phyloP scores from a whole-genome alignment of 2,329 filamentous ascomycete species.

The Trichoderma semiorbis region DNA sequence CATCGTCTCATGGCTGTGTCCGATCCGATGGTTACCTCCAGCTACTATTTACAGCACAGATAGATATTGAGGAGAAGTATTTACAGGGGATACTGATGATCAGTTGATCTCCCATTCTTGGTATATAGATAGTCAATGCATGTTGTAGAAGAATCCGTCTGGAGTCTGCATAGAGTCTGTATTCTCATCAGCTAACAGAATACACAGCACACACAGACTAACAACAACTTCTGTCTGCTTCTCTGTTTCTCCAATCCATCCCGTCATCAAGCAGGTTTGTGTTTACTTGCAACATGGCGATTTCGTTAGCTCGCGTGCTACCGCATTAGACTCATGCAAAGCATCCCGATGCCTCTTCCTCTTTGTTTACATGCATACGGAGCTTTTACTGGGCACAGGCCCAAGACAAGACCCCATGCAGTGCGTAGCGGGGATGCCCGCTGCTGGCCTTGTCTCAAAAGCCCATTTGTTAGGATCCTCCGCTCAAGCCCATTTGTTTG shows the following conservation, averaged over 20 bases:
- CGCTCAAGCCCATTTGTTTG: neutral
- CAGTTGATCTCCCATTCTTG: neutral
- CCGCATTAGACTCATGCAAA: constrained; percentile 14
- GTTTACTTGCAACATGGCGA: neutral
- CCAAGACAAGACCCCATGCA: neutral
- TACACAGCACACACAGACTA: neutral
- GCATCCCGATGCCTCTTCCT: neutral
- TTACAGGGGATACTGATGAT: neutral
- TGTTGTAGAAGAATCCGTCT: neutral
- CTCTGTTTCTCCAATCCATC: neutral
- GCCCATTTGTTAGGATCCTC: neutral
- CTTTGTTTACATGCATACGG: constrained; percentile 8
- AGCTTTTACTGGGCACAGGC: constrained; percentile 2
- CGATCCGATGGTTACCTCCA: neutral
- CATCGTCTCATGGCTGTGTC: neutral
- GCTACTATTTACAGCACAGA: neutral
- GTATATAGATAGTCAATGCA: neutral
- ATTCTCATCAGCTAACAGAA: neutral
- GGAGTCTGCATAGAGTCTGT: neutral
- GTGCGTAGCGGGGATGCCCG: neutral
- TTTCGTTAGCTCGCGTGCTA: neutral
- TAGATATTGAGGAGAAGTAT: neutral
- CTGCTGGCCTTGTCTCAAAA: neutral
- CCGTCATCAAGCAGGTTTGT: neutral
- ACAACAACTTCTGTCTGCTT: neutral